These are phyloP conservation scores for Mycena rosella DNA, from an alignment of 768 basidiomycete genomes.

Conservation along the genomic window DNA sequence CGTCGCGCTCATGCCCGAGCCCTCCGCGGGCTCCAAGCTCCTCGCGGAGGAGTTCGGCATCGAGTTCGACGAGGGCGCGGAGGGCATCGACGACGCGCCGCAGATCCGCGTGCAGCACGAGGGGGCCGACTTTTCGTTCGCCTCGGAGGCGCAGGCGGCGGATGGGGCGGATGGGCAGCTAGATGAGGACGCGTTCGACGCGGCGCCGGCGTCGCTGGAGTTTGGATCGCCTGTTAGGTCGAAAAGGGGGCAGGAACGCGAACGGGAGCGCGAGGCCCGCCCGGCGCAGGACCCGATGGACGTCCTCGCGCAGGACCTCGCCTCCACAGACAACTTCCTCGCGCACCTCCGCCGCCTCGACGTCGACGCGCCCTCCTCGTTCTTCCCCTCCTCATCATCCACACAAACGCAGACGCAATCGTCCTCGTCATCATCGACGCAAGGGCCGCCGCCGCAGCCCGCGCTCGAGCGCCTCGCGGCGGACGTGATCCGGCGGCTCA, in stretches of 20 bases:
- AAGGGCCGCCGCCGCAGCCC: slow-evolving; percentile 53
- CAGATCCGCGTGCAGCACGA: slow-evolving; percentile 38
- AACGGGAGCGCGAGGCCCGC: no score
- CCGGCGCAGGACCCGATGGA: slow-evolving; percentile 78
- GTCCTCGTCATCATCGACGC: background rate
- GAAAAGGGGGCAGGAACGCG: no score
- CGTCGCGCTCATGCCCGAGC: slow-evolving; percentile 89
- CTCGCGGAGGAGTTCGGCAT: slow-evolving; percentile 92
- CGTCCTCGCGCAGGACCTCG: slow-evolving; percentile 78
- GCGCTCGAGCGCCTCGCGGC: slow-evolving; percentile 79
- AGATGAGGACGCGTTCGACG: slow-evolving; percentile 50
- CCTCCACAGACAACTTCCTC: slow-evolving; percentile 84
- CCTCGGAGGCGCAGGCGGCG: slow-evolving; percentile 42
- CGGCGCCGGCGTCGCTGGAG: slow-evolving; percentile 39
- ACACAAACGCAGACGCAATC: slow-evolving; percentile 19
- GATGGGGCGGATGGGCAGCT: slow-evolving; percentile 21
- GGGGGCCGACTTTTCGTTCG: slow-evolving; percentile 53
- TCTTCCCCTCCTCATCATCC: slow-evolving; percentile 43
- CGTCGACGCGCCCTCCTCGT: slow-evolving; percentile 55
- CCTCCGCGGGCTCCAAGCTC: slow-evolving; percentile 79
- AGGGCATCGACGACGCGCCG: slow-evolving; percentile 74
- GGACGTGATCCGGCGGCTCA: slow-evolving; percentile 81
- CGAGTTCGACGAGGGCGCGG: slow-evolving; percentile 89
- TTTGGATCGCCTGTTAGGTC: slow-evolving; percentile 12
- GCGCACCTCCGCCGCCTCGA: slow-evolving; percentile 79